Evolutionary conservation across 495 filamentous ascomycete species (phyloP).

Genomic region (Penicillium soppii): DNA sequence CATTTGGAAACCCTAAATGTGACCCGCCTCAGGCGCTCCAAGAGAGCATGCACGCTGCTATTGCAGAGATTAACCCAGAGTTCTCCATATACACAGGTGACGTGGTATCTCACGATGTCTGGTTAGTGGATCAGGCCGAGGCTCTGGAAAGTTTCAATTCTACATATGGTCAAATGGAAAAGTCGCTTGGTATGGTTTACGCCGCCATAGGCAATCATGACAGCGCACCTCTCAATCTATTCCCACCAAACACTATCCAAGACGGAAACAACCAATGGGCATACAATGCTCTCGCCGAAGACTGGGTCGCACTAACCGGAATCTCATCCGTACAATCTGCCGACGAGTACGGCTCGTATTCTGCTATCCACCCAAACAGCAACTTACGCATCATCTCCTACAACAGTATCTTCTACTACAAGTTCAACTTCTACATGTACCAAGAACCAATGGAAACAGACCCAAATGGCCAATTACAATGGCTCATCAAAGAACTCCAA

Average conservation of each 20-base stretch:
- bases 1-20: conserved; percentile 49
- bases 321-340: conserved; percentile 29
- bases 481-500: conserved; percentile 51
- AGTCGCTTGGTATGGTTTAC: conserved; percentile 42
- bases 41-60: conserved; percentile 52
- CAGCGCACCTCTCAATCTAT: conserved; percentile 49
- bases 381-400: conserved; percentile 56
- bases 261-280: conserved; percentile 45
- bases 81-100: conserved; percentile 36
- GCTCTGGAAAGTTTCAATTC: conserved; percentile 42
- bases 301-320: conserved; percentile 50
- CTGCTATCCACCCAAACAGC: conserved; percentile 36
- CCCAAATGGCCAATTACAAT: conserved; percentile 46
- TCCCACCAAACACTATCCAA: conserved; percentile 37
- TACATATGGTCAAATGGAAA: conserved; percentile 37
- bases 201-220: conserved; percentile 58
- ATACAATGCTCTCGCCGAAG: conserved; percentile 45
- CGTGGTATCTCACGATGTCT: conserved; percentile 30
- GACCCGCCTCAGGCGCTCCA: conserved; percentile 51
- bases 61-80: conserved; percentile 27
- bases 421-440: conserved; percentile 54
- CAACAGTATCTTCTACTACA: conserved; percentile 59
- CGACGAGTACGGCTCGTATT: conserved; percentile 50
- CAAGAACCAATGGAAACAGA: conserved; percentile 48
- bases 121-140: conserved; percentile 31